Percentiles rank a stretch among this genome's conserved stretches.
These are phyloP conservation scores for Camellia japonica DNA, from an alignment of 148 eudicot species.

Conservation along the genomic window DNA sequence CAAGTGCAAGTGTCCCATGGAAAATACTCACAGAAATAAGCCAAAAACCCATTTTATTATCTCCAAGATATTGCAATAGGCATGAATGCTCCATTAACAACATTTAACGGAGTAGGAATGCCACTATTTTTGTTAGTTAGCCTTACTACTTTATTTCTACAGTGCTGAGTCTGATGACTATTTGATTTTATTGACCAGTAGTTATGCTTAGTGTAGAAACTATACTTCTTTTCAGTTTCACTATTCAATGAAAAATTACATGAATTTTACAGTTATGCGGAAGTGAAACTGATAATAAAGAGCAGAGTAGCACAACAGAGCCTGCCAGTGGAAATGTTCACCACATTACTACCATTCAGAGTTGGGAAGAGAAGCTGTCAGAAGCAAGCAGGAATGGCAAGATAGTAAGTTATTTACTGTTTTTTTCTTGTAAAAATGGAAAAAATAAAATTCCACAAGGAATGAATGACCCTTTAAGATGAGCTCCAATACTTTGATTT, in stretches of 20 bases:
- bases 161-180: no score
- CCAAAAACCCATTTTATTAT: background rate
- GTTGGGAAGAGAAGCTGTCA: constrained; percentile 60
- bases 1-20: background rate
- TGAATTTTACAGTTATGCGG: constrained; percentile 22
- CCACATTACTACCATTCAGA: constrained; percentile 39
- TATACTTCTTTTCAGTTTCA: background rate
- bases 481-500: background rate
- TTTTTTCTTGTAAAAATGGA: background rate
- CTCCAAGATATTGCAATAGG: background rate
- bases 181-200: background rate
- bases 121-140: no score
- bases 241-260: background rate
- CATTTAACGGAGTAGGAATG: background rate
- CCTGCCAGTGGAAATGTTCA: constrained; percentile 58
- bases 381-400: constrained; percentile 51
- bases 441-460: background rate
- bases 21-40: background rate
- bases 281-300: background rate
- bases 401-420: constrained; percentile 41
- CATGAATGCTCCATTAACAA: background rate
- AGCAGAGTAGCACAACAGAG: constrained; percentile 8
- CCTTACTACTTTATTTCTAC: no score
- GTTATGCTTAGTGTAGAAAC: background rate
- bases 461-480: background rate